Base-by-base conservation (phyloP, 2,329 filamentous ascomycete genomes). In the Botrytis tulipae region DNA sequence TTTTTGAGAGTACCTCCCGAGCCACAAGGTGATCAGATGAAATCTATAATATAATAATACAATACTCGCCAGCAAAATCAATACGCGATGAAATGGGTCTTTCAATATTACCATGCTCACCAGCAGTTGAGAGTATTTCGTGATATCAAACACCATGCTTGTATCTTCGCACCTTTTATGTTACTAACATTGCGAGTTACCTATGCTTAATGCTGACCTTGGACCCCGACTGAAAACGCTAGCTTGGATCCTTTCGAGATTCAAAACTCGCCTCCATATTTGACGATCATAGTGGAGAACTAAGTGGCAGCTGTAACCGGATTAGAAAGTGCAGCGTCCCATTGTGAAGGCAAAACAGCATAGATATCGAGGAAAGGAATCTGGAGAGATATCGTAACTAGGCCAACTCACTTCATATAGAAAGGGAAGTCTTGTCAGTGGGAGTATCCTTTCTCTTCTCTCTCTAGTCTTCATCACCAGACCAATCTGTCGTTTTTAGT, bases 401-500 rank as follows among this genome's bases (percentile, higher is more conserved):
- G 40, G 12, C 51, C 29, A 60, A 46, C 29, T 66, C 4, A 51
- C 32, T 35, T n/a, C n/a, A 68, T 72, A 72, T 69, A 72, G 71
- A 68, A 72, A 44, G 51, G 29, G 42, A 65, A 51, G 69, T 68
- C 51, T 42, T 59, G 66, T 69, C 66, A 20, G 25, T 63, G 48
- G n/a, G 35, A 29, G 48, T 44, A 10, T 40, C 16, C 25, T 25
- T 29, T 70, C 42, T 46, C 71, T 63, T 76, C 44, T 66, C 68
- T 78, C 77, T 77, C 57, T 73, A 80, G 79, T 79, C 79, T 79
- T 74, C 71, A 72, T 74, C 76, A 74, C 73, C 76, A 79, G 78
- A 78, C 79, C 78, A 77, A 80, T 75, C 76, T 77, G 72, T 76
- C 76, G 68, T 70, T 72, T 66, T 65, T 63, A 69, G 10, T 69